phyloP scores from a whole-genome alignment of 371 early-diverging fungal genomes.

The Circinella minor region DNA sequence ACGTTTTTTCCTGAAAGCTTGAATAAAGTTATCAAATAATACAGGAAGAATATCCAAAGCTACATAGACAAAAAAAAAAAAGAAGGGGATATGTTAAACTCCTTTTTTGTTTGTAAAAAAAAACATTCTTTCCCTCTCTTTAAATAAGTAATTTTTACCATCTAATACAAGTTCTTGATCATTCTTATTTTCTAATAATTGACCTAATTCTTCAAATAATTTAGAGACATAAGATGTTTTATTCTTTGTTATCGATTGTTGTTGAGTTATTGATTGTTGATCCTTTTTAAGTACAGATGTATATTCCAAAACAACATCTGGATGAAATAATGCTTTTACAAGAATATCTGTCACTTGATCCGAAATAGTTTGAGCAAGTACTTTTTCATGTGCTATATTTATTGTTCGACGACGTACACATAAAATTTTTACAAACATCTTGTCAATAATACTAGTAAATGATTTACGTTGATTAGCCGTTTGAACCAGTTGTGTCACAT shows the following conservation, averaged over 20 bases:
- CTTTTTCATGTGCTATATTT: not conserved
- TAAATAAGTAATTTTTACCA: slow-evolving; percentile 22
- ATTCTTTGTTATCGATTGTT: slow-evolving; percentile 3
- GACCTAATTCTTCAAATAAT: slow-evolving; percentile 42
- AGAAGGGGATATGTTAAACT: too few species aligned
- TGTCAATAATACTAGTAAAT: slow-evolving; percentile 36
- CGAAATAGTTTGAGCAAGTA: slow-evolving; percentile 8
- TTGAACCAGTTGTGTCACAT: slow-evolving; percentile 32
- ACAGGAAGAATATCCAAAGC: slow-evolving; percentile 37
- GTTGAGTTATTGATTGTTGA: not conserved
- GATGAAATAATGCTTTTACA: slow-evolving; percentile 40
- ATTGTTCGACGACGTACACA: slow-evolving; percentile 21
- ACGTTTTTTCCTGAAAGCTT: slow-evolving; percentile 38
- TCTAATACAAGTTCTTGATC: slow-evolving; percentile 23
- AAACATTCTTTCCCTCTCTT: too few species aligned
- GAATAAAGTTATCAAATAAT: slow-evolving; percentile 35
- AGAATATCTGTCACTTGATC: slow-evolving; percentile 27
- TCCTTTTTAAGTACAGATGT: slow-evolving; percentile 38
- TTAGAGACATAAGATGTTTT: slow-evolving; percentile 38
- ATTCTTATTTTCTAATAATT: slow-evolving; percentile 18
- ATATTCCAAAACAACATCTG: slow-evolving; percentile 48
- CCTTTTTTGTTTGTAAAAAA: too few species aligned
- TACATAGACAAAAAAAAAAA: not conserved
- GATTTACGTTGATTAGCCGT: slow-evolving; percentile 47
- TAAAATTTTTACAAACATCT: slow-evolving; percentile 25